These are phyloP conservation scores for Trichoderma guizhouense DNA, from an alignment of 2,329 filamentous ascomycete species.

Conservation along the genomic window DNA sequence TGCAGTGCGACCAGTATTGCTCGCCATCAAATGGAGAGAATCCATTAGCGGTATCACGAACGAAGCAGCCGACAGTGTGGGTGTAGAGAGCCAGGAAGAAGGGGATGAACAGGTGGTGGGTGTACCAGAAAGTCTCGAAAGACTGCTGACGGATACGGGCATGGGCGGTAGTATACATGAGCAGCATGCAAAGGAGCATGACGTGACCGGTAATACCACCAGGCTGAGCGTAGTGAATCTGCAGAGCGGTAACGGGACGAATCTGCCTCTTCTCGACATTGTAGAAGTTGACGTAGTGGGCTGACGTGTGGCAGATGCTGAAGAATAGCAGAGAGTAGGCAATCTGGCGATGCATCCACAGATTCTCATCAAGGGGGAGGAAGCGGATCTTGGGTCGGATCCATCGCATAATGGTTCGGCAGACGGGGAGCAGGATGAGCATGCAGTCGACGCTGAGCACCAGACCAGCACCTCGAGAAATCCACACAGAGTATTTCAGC, in stretches of 20 bases:
- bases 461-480: constrained; percentile 88
- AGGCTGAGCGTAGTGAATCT: constrained; percentile 88
- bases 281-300: constrained; percentile 98
- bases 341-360: constrained; percentile 95
- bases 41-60: constrained; percentile 70
- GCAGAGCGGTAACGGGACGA: constrained; percentile 72
- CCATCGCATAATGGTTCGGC: constrained; percentile 80
- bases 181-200: constrained; percentile 97
- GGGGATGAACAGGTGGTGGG: constrained; percentile 95
- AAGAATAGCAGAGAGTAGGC: constrained; percentile 87
- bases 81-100: constrained; percentile 94
- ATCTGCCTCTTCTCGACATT: constrained; percentile 87
- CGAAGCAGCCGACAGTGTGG: constrained; percentile 93
- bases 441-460: constrained; percentile 80
- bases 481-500: constrained; percentile 87
- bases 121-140: constrained; percentile 99
- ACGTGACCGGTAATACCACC: constrained; percentile 94
- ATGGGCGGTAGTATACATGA: constrained; percentile 97
- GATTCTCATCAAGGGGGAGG: constrained; percentile 90
- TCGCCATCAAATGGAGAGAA: constrained; percentile 82
- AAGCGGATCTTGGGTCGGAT: constrained; percentile 83
- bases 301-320: constrained; percentile 69
- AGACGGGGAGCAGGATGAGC: constrained; percentile 91
- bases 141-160: constrained; percentile 92
- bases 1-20: constrained; percentile 84